These are phyloP conservation scores for Claviceps pazoutovae DNA, from an alignment of 2,329 filamentous ascomycete species.

Conservation along the genomic window DNA sequence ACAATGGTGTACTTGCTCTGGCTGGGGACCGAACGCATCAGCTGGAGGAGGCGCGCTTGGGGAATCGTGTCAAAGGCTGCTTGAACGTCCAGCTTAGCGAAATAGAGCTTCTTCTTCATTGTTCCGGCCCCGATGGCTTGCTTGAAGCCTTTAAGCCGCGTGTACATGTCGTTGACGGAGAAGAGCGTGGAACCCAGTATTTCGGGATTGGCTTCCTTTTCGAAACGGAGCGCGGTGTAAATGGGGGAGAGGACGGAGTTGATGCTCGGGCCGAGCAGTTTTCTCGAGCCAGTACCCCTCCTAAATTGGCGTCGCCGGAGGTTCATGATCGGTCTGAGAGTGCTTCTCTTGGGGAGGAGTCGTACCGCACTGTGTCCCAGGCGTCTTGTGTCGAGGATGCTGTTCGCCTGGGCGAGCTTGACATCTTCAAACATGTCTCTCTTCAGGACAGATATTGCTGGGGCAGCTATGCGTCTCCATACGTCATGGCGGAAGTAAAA, in stretches of 20 bases:
- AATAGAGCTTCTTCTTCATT: slow-evolving; percentile 44
- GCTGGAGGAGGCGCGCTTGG: slow-evolving; percentile 54
- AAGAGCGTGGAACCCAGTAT: slow-evolving; percentile 68
- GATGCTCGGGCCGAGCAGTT: slow-evolving; percentile 33
- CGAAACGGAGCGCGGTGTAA: slow-evolving; percentile 62
- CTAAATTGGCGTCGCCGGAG: slow-evolving; percentile 50
- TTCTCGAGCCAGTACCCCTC: slow-evolving; percentile 50
- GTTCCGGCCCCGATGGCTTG: slow-evolving; percentile 22
- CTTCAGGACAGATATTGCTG: slow-evolving; percentile 55
- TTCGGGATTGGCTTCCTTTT: slow-evolving; percentile 46
- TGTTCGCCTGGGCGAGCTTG: slow-evolving; percentile 38
- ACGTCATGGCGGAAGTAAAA: slow-evolving; percentile 94
- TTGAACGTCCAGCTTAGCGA: slow-evolving; percentile 85
- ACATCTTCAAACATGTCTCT: slow-evolving; percentile 67
- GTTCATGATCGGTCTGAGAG: slow-evolving; percentile 79
- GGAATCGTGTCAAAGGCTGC: slow-evolving; percentile 94
- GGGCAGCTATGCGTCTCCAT: slow-evolving; percentile 66
- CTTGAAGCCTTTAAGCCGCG: slow-evolving; percentile 58
- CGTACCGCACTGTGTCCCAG: slow-evolving; percentile 70
- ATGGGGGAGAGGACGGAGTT: slow-evolving; percentile 51
- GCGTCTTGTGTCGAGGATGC: slow-evolving; percentile 43
- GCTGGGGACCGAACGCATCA: slow-evolving; percentile 46
- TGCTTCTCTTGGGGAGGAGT: slow-evolving; percentile 64
- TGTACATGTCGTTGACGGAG: slow-evolving; percentile 69
- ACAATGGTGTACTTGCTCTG: slow-evolving; percentile 54